Percentiles rank a stretch among this genome's conserved stretches.
phyloP scores from a whole-genome alignment of 345 rosid genomes.

The Sapria himalayana region DNA sequence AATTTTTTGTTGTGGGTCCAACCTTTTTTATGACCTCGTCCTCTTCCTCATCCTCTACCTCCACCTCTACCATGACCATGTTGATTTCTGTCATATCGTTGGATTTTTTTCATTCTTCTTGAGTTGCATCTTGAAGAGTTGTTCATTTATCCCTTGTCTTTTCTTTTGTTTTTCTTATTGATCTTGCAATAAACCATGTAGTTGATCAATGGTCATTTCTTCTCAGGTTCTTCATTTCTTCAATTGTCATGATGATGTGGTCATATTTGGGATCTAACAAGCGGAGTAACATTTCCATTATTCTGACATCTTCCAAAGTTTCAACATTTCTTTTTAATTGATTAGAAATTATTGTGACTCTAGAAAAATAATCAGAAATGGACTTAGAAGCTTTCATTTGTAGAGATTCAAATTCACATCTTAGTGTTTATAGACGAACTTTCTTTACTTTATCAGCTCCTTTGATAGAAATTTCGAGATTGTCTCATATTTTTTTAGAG shows the following conservation, averaged over 20 bases:
- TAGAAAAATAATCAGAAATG: neutral
- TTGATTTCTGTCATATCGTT: neutral
- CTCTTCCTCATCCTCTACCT: neutral
- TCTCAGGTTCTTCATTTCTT: constrained; percentile 6
- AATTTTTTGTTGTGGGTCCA: neutral
- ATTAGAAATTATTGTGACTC: neutral
- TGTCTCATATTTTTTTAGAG: neutral
- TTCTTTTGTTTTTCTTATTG: neutral
- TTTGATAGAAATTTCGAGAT: constrained; percentile 4
- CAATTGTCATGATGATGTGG: constrained; percentile 1
- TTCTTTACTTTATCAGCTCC: constrained; percentile 8
- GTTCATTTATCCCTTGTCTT: neutral
- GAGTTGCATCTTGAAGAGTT: neutral
- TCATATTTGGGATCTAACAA: constrained; percentile 1
- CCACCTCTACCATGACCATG: neutral
- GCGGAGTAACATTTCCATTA: constrained; percentile 2
- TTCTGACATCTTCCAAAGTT: neutral
- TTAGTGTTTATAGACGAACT: constrained; percentile 1
- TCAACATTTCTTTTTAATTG: constrained; percentile 5
- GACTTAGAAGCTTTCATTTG: neutral
- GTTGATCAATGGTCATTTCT: neutral
- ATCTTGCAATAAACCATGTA: constrained; percentile 4
- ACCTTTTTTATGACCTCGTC: neutral
- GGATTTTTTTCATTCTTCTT: neutral
- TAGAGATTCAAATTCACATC: neutral